These are phyloP conservation scores for Cyclostephanos tholiformis DNA, from an alignment of 108 stramenopile genomes.

Conservation along the genomic window DNA sequence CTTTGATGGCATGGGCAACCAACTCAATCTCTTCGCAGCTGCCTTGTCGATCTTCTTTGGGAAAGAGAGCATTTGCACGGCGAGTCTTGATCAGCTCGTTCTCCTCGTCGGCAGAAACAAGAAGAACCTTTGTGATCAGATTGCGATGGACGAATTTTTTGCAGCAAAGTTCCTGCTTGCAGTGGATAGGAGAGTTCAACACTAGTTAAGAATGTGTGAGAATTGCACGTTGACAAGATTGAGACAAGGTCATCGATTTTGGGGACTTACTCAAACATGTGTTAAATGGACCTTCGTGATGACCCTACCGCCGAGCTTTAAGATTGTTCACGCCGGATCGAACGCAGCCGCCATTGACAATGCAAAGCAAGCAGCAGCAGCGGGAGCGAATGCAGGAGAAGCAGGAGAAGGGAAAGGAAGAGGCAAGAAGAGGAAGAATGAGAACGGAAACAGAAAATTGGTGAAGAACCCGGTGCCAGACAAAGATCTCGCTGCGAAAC, in stretches of 20 bases:
- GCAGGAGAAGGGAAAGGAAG: too few relatives aligned
- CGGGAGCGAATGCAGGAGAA: too few relatives aligned
- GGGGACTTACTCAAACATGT: too few relatives aligned
- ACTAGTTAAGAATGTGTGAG: background rate
- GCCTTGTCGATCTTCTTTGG: background rate
- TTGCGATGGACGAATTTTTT: background rate
- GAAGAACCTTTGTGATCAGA: background rate
- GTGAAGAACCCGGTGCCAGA: too few relatives aligned
- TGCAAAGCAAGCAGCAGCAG: background rate
- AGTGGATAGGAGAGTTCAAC: constrained; percentile 3
- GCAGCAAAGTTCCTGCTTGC: constrained; percentile 11
- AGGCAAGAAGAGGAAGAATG: too few relatives aligned
- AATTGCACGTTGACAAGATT: background rate
- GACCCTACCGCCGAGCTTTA: background rate
- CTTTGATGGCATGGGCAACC: too few relatives aligned
- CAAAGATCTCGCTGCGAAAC: too few relatives aligned
- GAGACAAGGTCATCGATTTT: constrained; percentile 1
- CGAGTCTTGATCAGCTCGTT: background rate
- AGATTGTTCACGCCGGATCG: too few relatives aligned
- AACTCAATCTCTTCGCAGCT: background rate
- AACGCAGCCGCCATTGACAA: too few relatives aligned
- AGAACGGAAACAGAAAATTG: too few relatives aligned
- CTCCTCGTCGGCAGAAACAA: background rate
- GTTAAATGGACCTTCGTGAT: background rate
- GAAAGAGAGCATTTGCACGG: background rate